phyloP scores from a whole-genome alignment of 768 basidiomycete genomes.

The Tricholoma saponaceum region DNA sequence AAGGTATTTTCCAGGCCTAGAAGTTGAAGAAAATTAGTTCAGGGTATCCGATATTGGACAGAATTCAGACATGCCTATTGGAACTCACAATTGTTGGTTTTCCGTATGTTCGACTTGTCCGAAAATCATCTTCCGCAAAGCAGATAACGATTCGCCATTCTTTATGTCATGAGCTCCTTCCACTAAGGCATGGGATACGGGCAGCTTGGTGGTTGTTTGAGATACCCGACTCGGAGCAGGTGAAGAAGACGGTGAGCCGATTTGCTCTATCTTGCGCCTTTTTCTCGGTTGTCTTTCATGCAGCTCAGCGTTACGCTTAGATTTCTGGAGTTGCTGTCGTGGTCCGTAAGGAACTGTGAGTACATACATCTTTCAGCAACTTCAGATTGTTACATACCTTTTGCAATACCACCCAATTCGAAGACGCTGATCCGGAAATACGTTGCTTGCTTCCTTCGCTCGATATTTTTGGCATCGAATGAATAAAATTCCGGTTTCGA shows the following conservation, averaged over 20 bases:
- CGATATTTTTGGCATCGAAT: too few species aligned
- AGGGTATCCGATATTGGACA: not conserved
- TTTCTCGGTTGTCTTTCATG: slow-evolving; percentile 17
- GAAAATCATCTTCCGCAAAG: slow-evolving; percentile 49
- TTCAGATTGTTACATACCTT: too few species aligned
- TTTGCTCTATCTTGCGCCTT: slow-evolving; percentile 25
- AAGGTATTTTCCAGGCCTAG: slow-evolving; percentile 67
- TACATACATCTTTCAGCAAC: not conserved
- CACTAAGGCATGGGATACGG: not conserved
- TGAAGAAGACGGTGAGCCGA: slow-evolving; percentile 7
- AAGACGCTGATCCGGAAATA: too few species aligned
- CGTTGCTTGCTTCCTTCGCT: too few species aligned
- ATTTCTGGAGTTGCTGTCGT: slow-evolving; percentile 14
- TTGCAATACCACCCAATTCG: too few species aligned
- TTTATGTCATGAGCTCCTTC: slow-evolving; percentile 22
- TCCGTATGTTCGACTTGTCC: slow-evolving; percentile 39
- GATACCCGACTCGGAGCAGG: slow-evolving; percentile 2
- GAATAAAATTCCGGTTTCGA: too few species aligned
- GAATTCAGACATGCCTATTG: slow-evolving; percentile 5
- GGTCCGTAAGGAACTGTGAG: not conserved
- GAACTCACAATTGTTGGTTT: slow-evolving; percentile 42
- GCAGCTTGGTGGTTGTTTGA: not conserved
- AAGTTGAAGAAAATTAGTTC: slow-evolving; percentile 7
- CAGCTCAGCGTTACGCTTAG: not conserved
- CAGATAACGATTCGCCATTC: slow-evolving; percentile 45